A percentile compares a stretch with the other conserved stretches of the same genome.
phyloP scores from a whole-genome alignment of 176 grass and related monocot species.

The Juncus inflexus region DNA sequence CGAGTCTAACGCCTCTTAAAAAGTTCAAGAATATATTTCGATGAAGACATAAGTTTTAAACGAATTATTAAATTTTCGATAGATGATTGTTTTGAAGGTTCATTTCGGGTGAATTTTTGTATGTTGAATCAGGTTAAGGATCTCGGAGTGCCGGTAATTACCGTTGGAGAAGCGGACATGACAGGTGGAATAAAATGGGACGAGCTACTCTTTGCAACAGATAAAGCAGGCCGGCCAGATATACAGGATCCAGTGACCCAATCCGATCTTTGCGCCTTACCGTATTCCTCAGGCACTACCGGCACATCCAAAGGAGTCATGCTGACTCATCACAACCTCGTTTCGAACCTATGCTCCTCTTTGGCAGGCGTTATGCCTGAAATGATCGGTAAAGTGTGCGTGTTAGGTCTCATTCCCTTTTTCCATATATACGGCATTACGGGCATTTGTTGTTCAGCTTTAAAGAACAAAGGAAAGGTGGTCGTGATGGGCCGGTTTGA shows the following conservation, averaged over 20 bases:
- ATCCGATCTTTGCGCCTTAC: constrained; percentile 65
- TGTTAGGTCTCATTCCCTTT: constrained; percentile 71
- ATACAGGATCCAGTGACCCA: constrained; percentile 30
- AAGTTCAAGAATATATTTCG: too few species aligned
- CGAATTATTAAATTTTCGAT: too few species aligned
- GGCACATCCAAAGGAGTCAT: constrained; percentile 86
- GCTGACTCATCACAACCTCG: constrained; percentile 89
- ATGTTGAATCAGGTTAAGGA: constrained; percentile 45
- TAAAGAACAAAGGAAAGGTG: constrained; percentile 82
- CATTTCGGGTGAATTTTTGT: too few species aligned
- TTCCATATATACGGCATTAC: constrained; percentile 98
- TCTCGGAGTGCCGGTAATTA: constrained; percentile 45
- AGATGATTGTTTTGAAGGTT: too few species aligned
- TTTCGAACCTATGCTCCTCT: constrained; percentile 63
- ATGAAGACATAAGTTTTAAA: too few species aligned
- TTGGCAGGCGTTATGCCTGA: constrained; percentile 42
- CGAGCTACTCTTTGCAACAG: constrained; percentile 50
- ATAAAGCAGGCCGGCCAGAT: constrained; percentile 41
- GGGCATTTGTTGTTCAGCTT: constrained; percentile 65
- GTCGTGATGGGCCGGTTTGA: constrained; percentile 89
- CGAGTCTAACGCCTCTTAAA: too few species aligned
- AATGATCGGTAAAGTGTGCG: constrained; percentile 34
- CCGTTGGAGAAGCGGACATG: constrained; percentile 33
- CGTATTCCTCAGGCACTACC: constrained; percentile 83
- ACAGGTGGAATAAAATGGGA: constrained; percentile 50